phyloP scores from a whole-genome alignment of 306 rosid genomes.

The Cucurbita ficifolia region DNA sequence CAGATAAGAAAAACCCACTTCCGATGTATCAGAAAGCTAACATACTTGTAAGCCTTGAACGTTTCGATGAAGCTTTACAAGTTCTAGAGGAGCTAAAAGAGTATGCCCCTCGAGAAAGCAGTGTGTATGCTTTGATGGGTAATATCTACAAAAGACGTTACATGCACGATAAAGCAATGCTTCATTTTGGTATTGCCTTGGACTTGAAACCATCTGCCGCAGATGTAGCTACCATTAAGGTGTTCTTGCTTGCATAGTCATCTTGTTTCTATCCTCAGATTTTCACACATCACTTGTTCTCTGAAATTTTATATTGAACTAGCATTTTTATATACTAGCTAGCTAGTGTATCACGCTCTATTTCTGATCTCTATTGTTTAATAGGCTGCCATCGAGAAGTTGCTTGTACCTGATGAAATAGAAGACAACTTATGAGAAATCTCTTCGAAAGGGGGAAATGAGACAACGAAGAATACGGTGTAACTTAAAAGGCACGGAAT shows the following conservation, averaged over 20 bases:
- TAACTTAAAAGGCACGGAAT: background rate
- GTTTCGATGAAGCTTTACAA: constrained; percentile 67
- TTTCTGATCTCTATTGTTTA: constrained; percentile 9
- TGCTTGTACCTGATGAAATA: constrained; percentile 84
- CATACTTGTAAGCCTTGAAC: constrained; percentile 63
- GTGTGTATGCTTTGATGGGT: constrained; percentile 95
- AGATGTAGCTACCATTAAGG: constrained; percentile 93
- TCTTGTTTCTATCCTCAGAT: background rate
- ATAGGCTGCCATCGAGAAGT: constrained; percentile 96
- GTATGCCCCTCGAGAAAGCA: constrained; percentile 84
- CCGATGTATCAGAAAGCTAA: constrained; percentile 99
- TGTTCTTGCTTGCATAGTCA: constrained; percentile 10
- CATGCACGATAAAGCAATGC: constrained; percentile 88
- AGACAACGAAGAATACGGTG: background rate
- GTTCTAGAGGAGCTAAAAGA: constrained; percentile 83
- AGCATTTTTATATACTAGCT: background rate
- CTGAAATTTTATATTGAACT: background rate
- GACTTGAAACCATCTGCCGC: constrained; percentile 95
- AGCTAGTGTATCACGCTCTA: background rate
- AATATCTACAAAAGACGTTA: constrained; percentile 65
- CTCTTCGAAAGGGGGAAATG: background rate
- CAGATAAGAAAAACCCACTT: constrained; percentile 92
- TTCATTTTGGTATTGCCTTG: constrained; percentile 90
- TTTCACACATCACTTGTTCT: background rate
- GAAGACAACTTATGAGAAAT: constrained; percentile 52